phyloP scores from a whole-genome alignment of 345 rosid species.

The Eucalyptus guilfoylei region DNA sequence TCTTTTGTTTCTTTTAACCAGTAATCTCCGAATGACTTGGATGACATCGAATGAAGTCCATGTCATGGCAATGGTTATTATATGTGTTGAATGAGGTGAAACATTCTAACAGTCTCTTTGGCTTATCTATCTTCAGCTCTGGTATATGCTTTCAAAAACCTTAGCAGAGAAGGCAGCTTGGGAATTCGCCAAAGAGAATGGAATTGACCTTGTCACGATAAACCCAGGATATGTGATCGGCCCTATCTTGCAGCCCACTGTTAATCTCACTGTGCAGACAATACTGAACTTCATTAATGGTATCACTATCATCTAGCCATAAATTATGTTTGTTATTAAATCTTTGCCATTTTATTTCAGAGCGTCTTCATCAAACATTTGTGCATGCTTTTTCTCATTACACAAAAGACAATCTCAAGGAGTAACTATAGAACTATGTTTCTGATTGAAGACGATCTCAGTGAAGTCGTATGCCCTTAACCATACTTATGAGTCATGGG shows the following conservation, averaged over 20 bases:
- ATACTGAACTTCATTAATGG: not conserved
- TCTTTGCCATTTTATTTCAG: not conserved
- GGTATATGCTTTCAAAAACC: slow-evolving; percentile 30
- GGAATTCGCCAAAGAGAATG: slow-evolving; percentile 25
- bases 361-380: not conserved
- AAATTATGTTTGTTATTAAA: not conserved
- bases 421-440: not conserved
- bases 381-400: not conserved
- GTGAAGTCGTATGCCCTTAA: not conserved
- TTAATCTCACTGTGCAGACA: not conserved
- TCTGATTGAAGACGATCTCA: not conserved
- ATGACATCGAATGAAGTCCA: not conserved
- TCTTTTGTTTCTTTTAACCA: not conserved
- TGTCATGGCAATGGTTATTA: not conserved
- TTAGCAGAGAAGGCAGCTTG: slow-evolving; percentile 40
- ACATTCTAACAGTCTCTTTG: not conserved
- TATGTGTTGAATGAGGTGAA: not conserved
- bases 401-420: not conserved
- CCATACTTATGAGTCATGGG: not conserved
- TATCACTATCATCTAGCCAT: not conserved
- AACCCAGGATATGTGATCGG: slow-evolving; percentile 31
- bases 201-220: slow-evolving; percentile 24
- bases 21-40: not conserved
- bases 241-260: slow-evolving; percentile 28
- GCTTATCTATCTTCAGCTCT: not conserved